A percentile compares a stretch with the other conserved stretches of the same genome.
phyloP scores from a whole-genome alignment of 257 asterid genomes.

The Gynochthodes officinalis region DNA sequence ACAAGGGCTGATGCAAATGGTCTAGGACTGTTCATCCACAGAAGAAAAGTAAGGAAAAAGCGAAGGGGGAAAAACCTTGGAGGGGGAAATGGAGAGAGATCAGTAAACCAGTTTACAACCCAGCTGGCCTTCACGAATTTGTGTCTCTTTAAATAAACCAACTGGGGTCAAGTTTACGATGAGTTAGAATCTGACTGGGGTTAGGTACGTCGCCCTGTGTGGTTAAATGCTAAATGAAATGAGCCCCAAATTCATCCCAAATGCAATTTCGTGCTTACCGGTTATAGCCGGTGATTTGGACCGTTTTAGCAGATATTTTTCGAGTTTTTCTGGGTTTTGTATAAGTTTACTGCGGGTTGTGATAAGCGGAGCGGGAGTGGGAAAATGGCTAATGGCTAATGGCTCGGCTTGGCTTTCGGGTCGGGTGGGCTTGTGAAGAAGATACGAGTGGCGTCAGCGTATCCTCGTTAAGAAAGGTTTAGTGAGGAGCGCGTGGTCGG shows the following conservation, averaged over 20 bases:
- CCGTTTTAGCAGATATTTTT: slow-evolving; percentile 18
- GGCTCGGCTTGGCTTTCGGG: slow-evolving; percentile 3
- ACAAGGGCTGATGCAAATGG: slow-evolving; percentile 8
- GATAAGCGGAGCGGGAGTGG: slow-evolving; percentile 6
- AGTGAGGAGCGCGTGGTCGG: slow-evolving; percentile 23
- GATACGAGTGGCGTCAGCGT: slow-evolving; percentile 18
- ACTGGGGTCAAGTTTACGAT: slow-evolving; percentile 32
- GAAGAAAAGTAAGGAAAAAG: slow-evolving; percentile 21
- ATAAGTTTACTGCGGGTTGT: slow-evolving; percentile 15
- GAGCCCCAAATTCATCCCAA: slow-evolving; percentile 35
- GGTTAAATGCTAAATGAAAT: slow-evolving; percentile 27
- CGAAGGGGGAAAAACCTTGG: slow-evolving; percentile 1
- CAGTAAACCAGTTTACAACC: slow-evolving; percentile 29
- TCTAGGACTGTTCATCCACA: slow-evolving; percentile 43
- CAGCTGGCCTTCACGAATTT: slow-evolving; percentile 42
- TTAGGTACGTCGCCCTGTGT: slow-evolving; percentile 23
- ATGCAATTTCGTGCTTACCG: slow-evolving; percentile 25
- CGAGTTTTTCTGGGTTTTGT: not conserved
- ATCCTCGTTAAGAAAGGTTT: slow-evolving; percentile 7
- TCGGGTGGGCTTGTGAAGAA: slow-evolving; percentile 12
- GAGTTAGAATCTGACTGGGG: slow-evolving; percentile 59
- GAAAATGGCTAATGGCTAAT: too few species aligned
- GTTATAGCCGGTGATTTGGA: slow-evolving; percentile 15
- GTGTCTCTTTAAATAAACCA: slow-evolving; percentile 62
- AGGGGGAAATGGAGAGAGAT: slow-evolving; percentile 16